Percentiles rank a stretch among this genome's conserved stretches.
phyloP scores from a whole-genome alignment of 2,329 filamentous ascomycete genomes.

The Paraphoma chrysanthemicola region DNA sequence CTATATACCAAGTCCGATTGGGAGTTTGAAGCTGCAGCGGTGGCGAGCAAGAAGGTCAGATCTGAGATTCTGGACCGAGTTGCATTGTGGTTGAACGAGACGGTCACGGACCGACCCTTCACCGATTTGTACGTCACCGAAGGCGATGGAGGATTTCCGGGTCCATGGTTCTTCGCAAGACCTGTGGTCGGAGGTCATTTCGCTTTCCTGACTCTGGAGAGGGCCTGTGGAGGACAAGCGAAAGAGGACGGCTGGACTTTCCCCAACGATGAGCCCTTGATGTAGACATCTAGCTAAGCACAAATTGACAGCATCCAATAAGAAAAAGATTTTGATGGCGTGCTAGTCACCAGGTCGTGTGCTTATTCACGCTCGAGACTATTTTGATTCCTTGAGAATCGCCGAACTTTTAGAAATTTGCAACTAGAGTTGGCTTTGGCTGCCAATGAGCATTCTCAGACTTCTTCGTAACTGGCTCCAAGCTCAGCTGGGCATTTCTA shows the following conservation, averaged over 20 bases:
- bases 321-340: too few relatives aligned
- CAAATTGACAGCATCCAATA: background rate
- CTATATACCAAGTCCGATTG: conserved; percentile 89
- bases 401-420: too few relatives aligned
- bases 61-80: conserved; percentile 76
- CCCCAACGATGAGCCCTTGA: conserved; percentile 9
- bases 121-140: conserved; percentile 86
- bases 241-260: conserved; percentile 8
- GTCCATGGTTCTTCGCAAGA: conserved; percentile 77
- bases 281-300: background rate
- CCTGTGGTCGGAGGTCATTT: conserved; percentile 88
- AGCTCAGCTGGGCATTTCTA: too few relatives aligned
- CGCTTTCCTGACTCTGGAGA: conserved; percentile 80
- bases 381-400: too few relatives aligned
- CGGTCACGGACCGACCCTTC: conserved; percentile 74
- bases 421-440: too few relatives aligned
- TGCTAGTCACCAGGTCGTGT: too few relatives aligned
- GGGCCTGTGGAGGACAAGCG: conserved; percentile 71
- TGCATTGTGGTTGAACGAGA: conserved; percentile 85
- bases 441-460: too few relatives aligned
- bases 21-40: conserved; percentile 87
- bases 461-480: too few relatives aligned
- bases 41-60: conserved; percentile 72
- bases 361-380: too few relatives aligned
- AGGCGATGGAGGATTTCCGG: conserved; percentile 75